Percentiles rank a stretch among this genome's conserved stretches.
These are phyloP conservation scores for Clonostachys byssicola DNA, from an alignment of 2,329 filamentous ascomycete genomes.

Conservation along the genomic window DNA sequence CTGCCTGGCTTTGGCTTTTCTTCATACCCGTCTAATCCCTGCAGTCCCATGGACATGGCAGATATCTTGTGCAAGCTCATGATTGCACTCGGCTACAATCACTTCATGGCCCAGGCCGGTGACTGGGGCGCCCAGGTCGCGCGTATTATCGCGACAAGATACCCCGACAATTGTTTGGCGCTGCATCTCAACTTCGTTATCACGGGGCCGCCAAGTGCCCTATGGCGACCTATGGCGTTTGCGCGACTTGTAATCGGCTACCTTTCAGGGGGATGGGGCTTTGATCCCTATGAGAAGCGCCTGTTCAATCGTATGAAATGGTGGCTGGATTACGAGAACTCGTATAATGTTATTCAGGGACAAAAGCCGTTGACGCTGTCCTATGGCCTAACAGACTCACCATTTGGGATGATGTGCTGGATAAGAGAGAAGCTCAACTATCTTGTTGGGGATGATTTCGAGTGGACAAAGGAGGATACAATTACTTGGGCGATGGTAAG, in stretches of 20 bases:
- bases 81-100: conserved; percentile 8
- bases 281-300: not conserved
- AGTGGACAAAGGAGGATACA: too few relatives aligned
- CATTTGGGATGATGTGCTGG: too few relatives aligned
- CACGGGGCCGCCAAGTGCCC: not conserved
- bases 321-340: not conserved
- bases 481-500: too few relatives aligned
- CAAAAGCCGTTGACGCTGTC: too few relatives aligned
- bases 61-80: conserved; percentile 7
- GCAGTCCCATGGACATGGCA: conserved; percentile 6
- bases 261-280: too few relatives aligned
- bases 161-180: not conserved
- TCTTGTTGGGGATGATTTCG: too few relatives aligned
- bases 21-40: conserved; percentile 8
- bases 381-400: too few relatives aligned
- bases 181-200: conserved; percentile 3
- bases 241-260: too few relatives aligned
- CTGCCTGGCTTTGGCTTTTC: conserved; percentile 39
- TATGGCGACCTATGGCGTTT: not conserved
- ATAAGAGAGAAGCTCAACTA: too few relatives aligned
- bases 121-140: not conserved
- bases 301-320: not conserved
- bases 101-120: conserved; percentile 5
- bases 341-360: too few relatives aligned
- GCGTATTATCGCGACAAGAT: not conserved